phyloP scores from a whole-genome alignment of 2,329 filamentous ascomycete genomes.

The Colletotrichum sp. region DNA sequence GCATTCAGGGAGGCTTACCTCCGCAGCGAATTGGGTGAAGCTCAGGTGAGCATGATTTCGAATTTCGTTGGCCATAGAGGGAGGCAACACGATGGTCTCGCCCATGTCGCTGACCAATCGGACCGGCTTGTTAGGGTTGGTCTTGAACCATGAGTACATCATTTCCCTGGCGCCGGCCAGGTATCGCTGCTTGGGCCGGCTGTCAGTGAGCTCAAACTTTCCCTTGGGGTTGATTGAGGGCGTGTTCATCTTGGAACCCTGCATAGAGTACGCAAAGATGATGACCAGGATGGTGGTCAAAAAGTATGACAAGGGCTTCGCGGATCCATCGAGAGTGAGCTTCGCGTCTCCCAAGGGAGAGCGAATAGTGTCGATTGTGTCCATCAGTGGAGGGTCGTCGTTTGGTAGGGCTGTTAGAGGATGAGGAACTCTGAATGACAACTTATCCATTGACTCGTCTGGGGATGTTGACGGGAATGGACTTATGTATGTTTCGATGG shows the following conservation, averaged over 20 bases:
- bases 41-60: neutral
- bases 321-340: neutral
- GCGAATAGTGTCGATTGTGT: neutral
- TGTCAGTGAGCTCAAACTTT: neutral
- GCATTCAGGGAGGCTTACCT: neutral
- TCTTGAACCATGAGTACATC: neutral
- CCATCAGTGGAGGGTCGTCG: neutral
- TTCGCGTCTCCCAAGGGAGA: neutral
- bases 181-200: neutral
- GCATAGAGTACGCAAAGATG: neutral
- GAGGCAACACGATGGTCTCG: neutral
- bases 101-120: neutral
- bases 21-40: neutral
- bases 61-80: constrained; percentile 3
- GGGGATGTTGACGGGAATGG: neutral
- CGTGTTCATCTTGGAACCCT: neutral
- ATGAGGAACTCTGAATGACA: neutral
- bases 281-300: neutral
- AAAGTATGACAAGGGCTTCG: constrained; percentile 1
- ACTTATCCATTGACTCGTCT: neutral
- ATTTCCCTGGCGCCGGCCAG: neutral
- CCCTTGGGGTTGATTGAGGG: neutral
- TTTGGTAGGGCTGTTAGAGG: too few relatives aligned
- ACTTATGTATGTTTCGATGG: neutral
- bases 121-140: constrained; percentile 1